Conservation (phyloP, 768 basidiomycete species). For the Clitopilus hobsonii region DNA sequence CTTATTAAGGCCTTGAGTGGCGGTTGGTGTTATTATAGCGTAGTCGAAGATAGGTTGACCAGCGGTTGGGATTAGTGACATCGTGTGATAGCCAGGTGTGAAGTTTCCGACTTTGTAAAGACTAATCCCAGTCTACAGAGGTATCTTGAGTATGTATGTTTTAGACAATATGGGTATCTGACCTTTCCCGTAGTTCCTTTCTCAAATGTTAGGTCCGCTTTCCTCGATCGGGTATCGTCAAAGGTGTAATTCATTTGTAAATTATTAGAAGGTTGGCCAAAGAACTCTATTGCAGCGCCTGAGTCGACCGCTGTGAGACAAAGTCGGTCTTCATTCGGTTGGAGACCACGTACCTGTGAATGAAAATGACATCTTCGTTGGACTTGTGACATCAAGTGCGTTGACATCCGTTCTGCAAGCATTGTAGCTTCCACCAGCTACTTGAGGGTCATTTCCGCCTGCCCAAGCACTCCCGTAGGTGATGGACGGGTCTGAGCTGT, state of each 20-base stretch:
- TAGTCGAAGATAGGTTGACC: conserved; percentile 5
- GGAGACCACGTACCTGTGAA: background rate
- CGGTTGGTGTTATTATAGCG: background rate
- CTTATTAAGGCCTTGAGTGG: background rate
- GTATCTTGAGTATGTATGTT: background rate
- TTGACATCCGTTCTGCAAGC: background rate
- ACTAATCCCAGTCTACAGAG: background rate
- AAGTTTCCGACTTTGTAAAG: background rate
- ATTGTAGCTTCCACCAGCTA: background rate
- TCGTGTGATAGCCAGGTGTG: background rate
- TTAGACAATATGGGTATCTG: background rate
- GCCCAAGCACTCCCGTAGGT: background rate
- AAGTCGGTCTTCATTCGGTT: background rate
- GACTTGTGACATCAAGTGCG: background rate
- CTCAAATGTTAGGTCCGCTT: background rate
- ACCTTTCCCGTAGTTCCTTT: background rate
- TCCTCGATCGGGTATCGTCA: background rate
- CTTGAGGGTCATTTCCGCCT: background rate
- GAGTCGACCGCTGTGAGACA: too few relatives aligned
- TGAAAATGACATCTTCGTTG: background rate
- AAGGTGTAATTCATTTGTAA: conserved; percentile 4
- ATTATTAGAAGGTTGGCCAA: conserved; percentile 1
- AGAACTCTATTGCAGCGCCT: conserved; percentile 1
- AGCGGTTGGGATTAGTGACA: background rate
- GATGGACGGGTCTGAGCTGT: background rate